Evolutionary conservation across 352 stramenopile species (phyloP), one percentile per base, ranked within the genome.

Genomic region (Phytopythium boreale): DNA sequence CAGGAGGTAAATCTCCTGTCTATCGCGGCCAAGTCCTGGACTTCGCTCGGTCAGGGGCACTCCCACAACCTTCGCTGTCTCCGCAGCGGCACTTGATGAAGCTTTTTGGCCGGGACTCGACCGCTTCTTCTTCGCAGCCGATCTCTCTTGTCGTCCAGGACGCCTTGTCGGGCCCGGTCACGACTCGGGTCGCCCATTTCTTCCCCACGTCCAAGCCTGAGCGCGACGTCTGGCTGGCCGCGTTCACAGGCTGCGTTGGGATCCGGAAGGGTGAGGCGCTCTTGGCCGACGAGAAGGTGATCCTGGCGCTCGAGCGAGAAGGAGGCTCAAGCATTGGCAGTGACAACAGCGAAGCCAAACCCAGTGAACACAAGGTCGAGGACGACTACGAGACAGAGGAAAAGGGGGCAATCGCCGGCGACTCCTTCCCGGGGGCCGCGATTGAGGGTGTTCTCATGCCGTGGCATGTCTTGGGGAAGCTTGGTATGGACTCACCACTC

Each of bases 361-460:
- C 49, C 12, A 39, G 5, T 22, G 49, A 56, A 15, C 26, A 2
- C 7, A 34, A 56, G 15, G 4, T 39, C 12, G 15, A 56, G 2
- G 14, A 17, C 17, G 14, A 37, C 14, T 36, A 37, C 15, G 49
- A 56, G 14, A 24, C 14, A 2, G 50, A 56, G 20, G n/a, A 60
- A 29, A 39, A 68, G 19, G 20, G 43, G n/a, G 58, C 26, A 24
- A 37, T 1, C 6, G 6, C 26, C 2, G n/a, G 26, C 14, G 14
- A 56, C 24, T 2, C 15, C 5, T 64, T 74, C 12, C 55, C 65
- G 29, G 64, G 61, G 0, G 81, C 79, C 17, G 67, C 70, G 0
- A 89, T 93, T 67, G 80, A 91, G 56, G 84, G 84, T 15, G 41
- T 70, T 0, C 37, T 93, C 17, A 85, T 62, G 6, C 71, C 66